Percentiles rank a stretch among this genome's conserved stretches.
These are phyloP conservation scores for Auricularia cornea DNA, from an alignment of 768 basidiomycete genomes.

Conservation along the genomic window DNA sequence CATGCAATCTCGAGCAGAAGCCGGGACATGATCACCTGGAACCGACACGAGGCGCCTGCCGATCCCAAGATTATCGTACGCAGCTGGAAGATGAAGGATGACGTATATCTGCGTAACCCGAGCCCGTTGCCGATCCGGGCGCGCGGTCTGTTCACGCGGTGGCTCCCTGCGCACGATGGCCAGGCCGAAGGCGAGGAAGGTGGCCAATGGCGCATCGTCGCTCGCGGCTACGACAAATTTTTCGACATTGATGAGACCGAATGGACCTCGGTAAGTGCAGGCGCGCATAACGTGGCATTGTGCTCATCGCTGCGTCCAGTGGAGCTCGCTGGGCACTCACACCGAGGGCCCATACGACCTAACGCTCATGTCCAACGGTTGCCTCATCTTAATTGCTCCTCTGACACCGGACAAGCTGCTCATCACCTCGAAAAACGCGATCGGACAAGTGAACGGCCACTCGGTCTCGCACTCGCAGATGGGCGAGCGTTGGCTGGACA, in stretches of 20 bases:
- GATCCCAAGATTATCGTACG: conserved; percentile 47
- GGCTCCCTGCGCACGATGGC: conserved; percentile 20
- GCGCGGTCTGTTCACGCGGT: conserved; percentile 70
- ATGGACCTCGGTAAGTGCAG: conserved; percentile 94
- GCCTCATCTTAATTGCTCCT: conserved; percentile 91
- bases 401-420: conserved; percentile 66
- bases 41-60: conserved; percentile 47
- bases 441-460: conserved; percentile 47
- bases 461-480: conserved; percentile 64
- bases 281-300: conserved; percentile 22
- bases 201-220: conserved; percentile 55
- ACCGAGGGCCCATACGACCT: conserved; percentile 75
- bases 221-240: conserved; percentile 96
- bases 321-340: conserved; percentile 59
- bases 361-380: conserved; percentile 91
- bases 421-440: conserved; percentile 86
- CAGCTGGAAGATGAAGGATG: conserved; percentile 98
- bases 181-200: conserved; percentile 21
- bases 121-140: conserved; percentile 95
- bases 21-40: conserved; percentile 59
- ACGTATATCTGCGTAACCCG: conserved; percentile 83
- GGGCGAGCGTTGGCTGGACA: conserved; percentile 76
- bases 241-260: conserved; percentile 96
- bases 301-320: conserved; percentile 36
- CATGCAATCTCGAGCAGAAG: conserved; percentile 41